Conservation (phyloP, 1,284 basidiomycete species). For the Meripilus lineatus region DNA sequence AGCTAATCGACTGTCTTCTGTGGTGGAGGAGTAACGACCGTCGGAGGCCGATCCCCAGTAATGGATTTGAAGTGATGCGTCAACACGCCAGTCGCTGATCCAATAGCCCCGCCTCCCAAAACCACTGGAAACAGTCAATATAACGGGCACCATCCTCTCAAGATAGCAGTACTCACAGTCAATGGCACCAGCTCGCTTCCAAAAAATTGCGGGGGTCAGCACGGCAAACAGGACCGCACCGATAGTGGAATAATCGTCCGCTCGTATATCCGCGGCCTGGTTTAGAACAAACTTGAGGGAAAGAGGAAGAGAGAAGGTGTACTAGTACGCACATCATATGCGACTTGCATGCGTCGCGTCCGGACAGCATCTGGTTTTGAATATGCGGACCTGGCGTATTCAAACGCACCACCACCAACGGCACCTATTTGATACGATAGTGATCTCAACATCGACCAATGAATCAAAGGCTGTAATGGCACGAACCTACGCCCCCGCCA, state of each 20-base stretch:
- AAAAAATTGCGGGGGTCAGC: slow-evolving; percentile 60
- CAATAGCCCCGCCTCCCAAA: slow-evolving; percentile 63
- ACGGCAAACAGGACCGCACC: slow-evolving; percentile 58
- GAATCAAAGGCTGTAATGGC: too few species aligned
- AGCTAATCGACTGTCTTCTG: too few species aligned
- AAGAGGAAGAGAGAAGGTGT: too few species aligned
- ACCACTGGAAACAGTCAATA: slow-evolving; percentile 42
- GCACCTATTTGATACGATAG: too few species aligned
- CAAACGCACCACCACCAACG: slow-evolving; percentile 38
- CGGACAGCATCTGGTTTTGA: slow-evolving; percentile 35
- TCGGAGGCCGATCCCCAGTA: slow-evolving; percentile 45
- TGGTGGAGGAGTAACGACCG: too few species aligned
- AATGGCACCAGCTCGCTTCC: slow-evolving; percentile 53
- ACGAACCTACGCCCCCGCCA: slow-evolving; percentile 52
- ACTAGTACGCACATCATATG: slow-evolving; percentile 48
- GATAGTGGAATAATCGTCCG: slow-evolving; percentile 67
- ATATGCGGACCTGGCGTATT: slow-evolving; percentile 39
- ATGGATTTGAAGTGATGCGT: slow-evolving; percentile 47
- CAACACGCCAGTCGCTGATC: slow-evolving; percentile 54
- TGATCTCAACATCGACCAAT: background rate
- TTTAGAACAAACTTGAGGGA: too few species aligned
- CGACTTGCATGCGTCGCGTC: slow-evolving; percentile 34
- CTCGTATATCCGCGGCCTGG: slow-evolving; percentile 51
- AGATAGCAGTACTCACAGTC: slow-evolving; percentile 40
- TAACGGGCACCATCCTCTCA: background rate